phyloP scores from a whole-genome alignment of 495 filamentous ascomycete genomes.

The Podospora tetraspora region DNA sequence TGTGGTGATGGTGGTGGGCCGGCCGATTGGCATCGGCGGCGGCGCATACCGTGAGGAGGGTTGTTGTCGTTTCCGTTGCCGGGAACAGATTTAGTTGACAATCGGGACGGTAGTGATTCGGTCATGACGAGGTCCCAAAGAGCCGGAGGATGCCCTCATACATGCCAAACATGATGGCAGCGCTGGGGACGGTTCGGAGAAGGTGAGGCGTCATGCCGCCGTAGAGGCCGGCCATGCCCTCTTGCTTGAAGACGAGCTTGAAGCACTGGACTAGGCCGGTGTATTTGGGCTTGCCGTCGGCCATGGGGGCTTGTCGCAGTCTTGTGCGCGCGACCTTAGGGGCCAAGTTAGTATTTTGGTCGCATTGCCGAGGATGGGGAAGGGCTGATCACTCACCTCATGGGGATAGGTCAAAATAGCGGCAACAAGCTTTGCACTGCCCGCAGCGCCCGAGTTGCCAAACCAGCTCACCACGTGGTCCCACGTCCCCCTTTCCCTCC shows the following conservation, averaged over 20 bases:
- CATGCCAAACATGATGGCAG: conserved; percentile 87
- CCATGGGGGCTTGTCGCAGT: conserved; percentile 71
- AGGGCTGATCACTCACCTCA: conserved; percentile 52
- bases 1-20: neutral
- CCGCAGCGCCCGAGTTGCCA: conserved; percentile 71
- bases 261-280: conserved; percentile 79
- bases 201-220: conserved; percentile 85
- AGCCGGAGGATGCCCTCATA: conserved; percentile 75
- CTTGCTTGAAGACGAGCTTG: conserved; percentile 73
- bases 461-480: conserved; percentile 60
- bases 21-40: neutral
- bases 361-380: neutral
- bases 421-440: conserved; percentile 74
- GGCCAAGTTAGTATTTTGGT: conserved; percentile 6
- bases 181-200: conserved; percentile 78
- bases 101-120: neutral
- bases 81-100: neutral
- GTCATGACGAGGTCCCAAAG: conserved; percentile 29
- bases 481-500: conserved; percentile 53
- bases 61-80: neutral
- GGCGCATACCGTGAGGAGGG: neutral
- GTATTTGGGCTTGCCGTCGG: conserved; percentile 70
- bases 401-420: conserved; percentile 81
- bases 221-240: conserved; percentile 75
- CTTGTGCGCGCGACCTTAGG: conserved; percentile 69